A percentile compares a stretch with the other conserved stretches of the same genome.
Evolutionary conservation across 805 yeast genomes (phyloP).

Genomic region (Yamadazyma nakazawae): DNA sequence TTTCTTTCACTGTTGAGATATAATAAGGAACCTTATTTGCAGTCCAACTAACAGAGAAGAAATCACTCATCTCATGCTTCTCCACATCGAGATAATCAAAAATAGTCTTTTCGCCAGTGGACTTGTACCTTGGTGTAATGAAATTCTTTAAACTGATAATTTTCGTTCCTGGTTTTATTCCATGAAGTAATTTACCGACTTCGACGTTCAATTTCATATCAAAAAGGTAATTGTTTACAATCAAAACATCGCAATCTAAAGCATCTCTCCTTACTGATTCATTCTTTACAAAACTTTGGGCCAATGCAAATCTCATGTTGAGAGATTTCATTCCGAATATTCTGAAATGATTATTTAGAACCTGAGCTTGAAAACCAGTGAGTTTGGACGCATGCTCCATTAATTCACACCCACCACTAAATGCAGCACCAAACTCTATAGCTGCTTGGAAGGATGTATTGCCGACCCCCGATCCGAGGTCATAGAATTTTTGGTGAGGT

Average conservation of each 20-base stretch:
- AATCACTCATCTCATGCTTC: slow-evolving; percentile 55
- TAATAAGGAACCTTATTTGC: slow-evolving; percentile 77
- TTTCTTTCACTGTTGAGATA: slow-evolving; percentile 61
- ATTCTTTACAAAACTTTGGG: slow-evolving; percentile 71
- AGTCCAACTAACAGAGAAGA: slow-evolving; percentile 87
- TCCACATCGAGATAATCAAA: slow-evolving; percentile 64
- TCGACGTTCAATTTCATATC: slow-evolving; percentile 68
- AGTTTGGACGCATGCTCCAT: slow-evolving; percentile 78
- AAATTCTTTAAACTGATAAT: slow-evolving; percentile 77
- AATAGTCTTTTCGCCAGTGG: slow-evolving; percentile 50
- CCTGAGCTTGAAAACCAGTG: slow-evolving; percentile 57
- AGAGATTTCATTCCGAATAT: slow-evolving; percentile 65
- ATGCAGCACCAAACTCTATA: slow-evolving; percentile 71
- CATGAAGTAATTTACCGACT: slow-evolving; percentile 62
- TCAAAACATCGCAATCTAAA: slow-evolving; percentile 62
- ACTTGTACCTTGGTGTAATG: slow-evolving; percentile 70
- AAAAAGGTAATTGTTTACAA: slow-evolving; percentile 82
- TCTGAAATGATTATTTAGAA: slow-evolving; percentile 54
- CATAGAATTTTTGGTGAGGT: slow-evolving; percentile 63
- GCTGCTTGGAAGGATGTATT: slow-evolving; percentile 90
- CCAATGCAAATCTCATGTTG: slow-evolving; percentile 52
- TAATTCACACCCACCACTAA: slow-evolving; percentile 84
- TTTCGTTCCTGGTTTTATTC: slow-evolving; percentile 68
- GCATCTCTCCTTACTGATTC: slow-evolving; percentile 51
- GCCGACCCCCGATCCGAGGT: slow-evolving; percentile 93